These are phyloP conservation scores for Mycena venus DNA, from an alignment of 768 basidiomycete genomes.

Conservation along the genomic window DNA sequence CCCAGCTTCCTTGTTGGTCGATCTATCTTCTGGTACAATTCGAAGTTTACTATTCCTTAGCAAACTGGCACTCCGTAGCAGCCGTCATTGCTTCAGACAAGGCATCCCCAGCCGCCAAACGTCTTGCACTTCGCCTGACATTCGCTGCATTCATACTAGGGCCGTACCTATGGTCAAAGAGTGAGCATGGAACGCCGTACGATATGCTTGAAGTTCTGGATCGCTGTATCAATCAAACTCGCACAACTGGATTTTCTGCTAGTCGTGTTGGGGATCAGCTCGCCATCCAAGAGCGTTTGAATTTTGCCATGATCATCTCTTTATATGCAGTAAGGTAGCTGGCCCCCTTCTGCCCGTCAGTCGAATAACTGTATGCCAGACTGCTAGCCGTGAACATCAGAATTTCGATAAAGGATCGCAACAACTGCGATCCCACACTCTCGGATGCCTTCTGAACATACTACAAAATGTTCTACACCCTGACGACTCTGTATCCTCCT, in stretches of 20 bases:
- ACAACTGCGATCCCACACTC: conserved; percentile 62
- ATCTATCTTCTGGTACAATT: conserved; percentile 21
- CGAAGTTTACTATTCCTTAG: conserved; percentile 24
- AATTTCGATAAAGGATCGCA: conserved; percentile 8
- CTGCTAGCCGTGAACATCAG: conserved; percentile 34
- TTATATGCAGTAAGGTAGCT: conserved; percentile 56
- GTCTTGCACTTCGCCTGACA: conserved; percentile 68
- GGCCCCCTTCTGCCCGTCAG: not conserved
- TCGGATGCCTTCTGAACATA: conserved; percentile 58
- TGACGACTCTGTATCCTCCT: conserved; percentile 34
- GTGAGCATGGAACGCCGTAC: conserved; percentile 18
- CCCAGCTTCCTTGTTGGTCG: conserved; percentile 74
- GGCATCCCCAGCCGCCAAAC: conserved; percentile 71
- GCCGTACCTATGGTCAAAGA: conserved; percentile 51
- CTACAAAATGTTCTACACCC: conserved; percentile 56
- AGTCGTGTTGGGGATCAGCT: conserved; percentile 32
- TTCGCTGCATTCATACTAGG: conserved; percentile 69
- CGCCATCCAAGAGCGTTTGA: conserved; percentile 46
- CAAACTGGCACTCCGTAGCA: conserved; percentile 70
- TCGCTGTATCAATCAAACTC: conserved; percentile 31
- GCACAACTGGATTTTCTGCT: conserved; percentile 25
- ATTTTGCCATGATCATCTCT: conserved; percentile 55
- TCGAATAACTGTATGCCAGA: conserved; percentile 31
- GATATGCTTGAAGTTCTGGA: conserved; percentile 34
- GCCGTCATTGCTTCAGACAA: conserved; percentile 60